Base-by-base conservation (phyloP, 805 yeast genomes). In the Suhomyces prunicola region DNA sequence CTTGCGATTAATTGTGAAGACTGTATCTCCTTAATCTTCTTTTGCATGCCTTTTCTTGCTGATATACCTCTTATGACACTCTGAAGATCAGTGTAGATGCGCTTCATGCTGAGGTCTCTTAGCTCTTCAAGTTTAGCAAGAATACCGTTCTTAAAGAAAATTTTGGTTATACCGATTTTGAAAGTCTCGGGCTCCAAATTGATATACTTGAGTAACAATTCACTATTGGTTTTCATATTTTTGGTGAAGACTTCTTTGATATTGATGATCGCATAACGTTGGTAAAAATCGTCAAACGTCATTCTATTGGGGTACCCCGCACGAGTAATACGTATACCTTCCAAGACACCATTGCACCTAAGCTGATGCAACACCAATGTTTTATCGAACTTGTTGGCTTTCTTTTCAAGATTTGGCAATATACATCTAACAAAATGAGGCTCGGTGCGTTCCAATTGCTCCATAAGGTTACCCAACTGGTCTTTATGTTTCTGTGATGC, bases 391-490 rank as follows among this genome's bases (percentile, higher is more conserved):
- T 76, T 73, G 44, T 81, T 82, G 0, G 97, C 84, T 48, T 77
- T 77, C 65, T 93, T 92, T 45, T 80, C 74, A 54, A 83, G 82
- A 65, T 94, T 94, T 6, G 99, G 99, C 46, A 94, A 74, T 46
- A 94, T 94, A 68, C 99, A 94, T 60, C 99, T 83, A 23, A 94
- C 97, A 66, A 94, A 94, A 67, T 94, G 98, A 2, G 99, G 99
- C 64, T 89, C 91, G 0, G 99, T 94, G 10, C 82, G 73, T 2
- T 83, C 76, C 19, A 94, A 73, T 57, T 90, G 93, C 5, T 76
- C 76, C 85, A 94, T 84, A 48, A 94, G 74, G 29, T 81, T 79
- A 19, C 70, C 71, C 36, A 93, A 78, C 67, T 94, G 98, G 58
- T 89, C 94, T 61, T 90, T 89, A 65, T 94, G 97, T 53, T 89